Evolutionary conservation across 768 basidiomycete genomes (phyloP), one percentile per base, ranked within the genome.

Genomic region (Coprinopsis strossmayeri): DNA sequence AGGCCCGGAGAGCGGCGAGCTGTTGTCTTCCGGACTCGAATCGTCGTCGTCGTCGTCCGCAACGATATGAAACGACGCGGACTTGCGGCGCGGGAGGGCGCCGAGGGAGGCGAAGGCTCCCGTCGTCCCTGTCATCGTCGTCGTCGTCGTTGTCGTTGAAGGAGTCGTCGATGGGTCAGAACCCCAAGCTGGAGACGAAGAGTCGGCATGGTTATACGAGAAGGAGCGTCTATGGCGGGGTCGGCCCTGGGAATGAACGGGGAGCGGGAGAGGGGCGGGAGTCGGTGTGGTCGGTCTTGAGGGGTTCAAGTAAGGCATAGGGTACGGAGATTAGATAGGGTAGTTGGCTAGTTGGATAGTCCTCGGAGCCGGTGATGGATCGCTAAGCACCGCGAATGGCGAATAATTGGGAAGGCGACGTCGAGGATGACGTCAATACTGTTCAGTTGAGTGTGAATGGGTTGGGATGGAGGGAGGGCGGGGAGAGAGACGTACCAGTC

Each of bases 81-180:
- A 13, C n/a, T 45, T 51, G 11, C 56, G 51, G 24, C 66, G 67
- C 40, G 79, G 80, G 28, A 80, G 71, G 15, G 56, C 42, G 23
- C 70, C 69, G 38, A 81, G 65, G 10, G 74, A 62, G 15, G 67
- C 65, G 48, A 81, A 79, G 18, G 79, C 70, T 51, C 78, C 78
- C 18, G 67, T 60, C 34, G 71, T 70, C 44, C 58, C 59, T n/a
- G n/a, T n/a, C n/a, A n/a, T n/a, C n/a, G n/a, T n/a, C n/a, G n/a
- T n/a, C n/a, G n/a, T n/a, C n/a, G 48, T 71, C 67, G 23, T 71
- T 66, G 34, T 70, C 64, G 53, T 53, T 52, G 15, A 30, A 32
- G 11, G 44, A 30, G 26, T 52, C 27, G 34, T 52, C 49, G 52
- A 35, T 23, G 42, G 39, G 38, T 18, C 21, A 28, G 20, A n/a